Conservation (phyloP, 2,329 filamentous ascomycete species). For the Ceratocystis variospora region DNA sequence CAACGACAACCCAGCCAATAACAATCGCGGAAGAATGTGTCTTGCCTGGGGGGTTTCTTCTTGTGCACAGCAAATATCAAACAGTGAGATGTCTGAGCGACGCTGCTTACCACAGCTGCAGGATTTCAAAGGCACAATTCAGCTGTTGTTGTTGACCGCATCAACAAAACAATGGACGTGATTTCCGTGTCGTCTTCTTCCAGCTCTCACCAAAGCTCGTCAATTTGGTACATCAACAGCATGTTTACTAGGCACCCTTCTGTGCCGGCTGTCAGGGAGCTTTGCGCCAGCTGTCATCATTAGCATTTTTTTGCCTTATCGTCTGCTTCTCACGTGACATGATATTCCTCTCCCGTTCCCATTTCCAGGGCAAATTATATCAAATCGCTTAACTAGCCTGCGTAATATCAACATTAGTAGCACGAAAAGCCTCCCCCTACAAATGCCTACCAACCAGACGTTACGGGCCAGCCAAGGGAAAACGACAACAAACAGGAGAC, state of each 20-base stretch:
- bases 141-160: not conserved
- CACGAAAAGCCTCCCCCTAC: not conserved
- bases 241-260: not conserved
- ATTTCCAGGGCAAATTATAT: not conserved
- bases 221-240: not conserved
- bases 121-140: not conserved
- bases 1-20: constrained; percentile 1
- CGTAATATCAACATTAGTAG: not conserved
- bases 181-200: not conserved
- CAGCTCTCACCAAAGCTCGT: not conserved
- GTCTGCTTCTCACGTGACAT: constrained; percentile 5
- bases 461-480: not conserved
- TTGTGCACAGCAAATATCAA: not conserved
- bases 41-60: too few species aligned
- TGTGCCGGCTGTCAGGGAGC: not conserved
- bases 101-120: not conserved
- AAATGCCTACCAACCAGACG: not conserved
- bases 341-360: not conserved
- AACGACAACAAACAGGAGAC: not conserved
- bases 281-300: not conserved
- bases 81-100: not conserved
- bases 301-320: not conserved
- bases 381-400: constrained; percentile 5
- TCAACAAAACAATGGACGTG: not conserved
- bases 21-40: not conserved